Base-by-base conservation (phyloP, 1,139 yeast genomes). In the Magnusiomyces sp. region DNA sequence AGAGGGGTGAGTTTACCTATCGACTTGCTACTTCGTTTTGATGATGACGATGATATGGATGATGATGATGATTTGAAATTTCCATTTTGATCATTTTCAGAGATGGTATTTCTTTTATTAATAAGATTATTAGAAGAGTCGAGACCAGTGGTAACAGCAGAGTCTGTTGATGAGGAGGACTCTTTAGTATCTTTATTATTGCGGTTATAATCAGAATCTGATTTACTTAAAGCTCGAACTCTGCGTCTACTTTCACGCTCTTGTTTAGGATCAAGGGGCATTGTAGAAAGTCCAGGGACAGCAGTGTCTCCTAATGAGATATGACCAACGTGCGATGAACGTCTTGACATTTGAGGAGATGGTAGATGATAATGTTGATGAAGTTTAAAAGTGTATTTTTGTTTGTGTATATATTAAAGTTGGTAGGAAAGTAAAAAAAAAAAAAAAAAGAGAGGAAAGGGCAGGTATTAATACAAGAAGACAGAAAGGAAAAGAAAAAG, bases 241-340 rank as follows among this genome's bases (percentile, higher is more conserved):
- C 75, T 50, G 59, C 61, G 50, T 51, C 63, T 53, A 61, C 68
- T 50, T 14, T 63, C 66, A 32, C 62, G 50, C 53, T 63, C 57
- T 56, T 62, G 56, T 46, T 59, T 42, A n/a, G 56, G 62, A 31
- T 53, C 65, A 40, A 58, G 67, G 31, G 49, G 66, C 68, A 65
- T 63, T 11, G 73, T 67, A 39, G 70, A 59, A 32, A 70, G 58
- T 1, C 69, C 61, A 2, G 71, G 67, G 14, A 63, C 68, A 33
- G 68, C 62, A 29, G 65, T 69, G 55, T 70, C 74, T 32, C 74
- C 74, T 13, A 70, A 61, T 27, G 61, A 59, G 45, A 70, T 62
- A n/a, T 58, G 56, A 29, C 74, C 73, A n/a, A 69, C 61, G 19
- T 68, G 62, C 37, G 64, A 58, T 33, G 58, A 53, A 39, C 65